Conservation (phyloP, 176 grass and related monocot genomes). For the Thinopyrum elongatum region DNA sequence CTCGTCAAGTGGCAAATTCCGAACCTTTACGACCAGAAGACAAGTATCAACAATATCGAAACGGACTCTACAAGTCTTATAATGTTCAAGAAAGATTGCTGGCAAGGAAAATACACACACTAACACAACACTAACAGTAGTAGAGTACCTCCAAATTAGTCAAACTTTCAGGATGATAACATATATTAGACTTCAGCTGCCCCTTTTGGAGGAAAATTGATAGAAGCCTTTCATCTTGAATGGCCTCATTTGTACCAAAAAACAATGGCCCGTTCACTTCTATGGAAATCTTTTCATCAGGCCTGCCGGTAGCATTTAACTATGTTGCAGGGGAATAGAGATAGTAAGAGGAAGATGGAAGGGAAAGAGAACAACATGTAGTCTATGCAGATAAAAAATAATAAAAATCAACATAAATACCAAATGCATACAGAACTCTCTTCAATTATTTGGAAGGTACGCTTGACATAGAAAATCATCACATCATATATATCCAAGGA, state of each 20-base stretch:
- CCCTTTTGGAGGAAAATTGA: conserved; percentile 96
- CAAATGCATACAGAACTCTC: neutral
- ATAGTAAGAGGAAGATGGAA: conserved; percentile 28
- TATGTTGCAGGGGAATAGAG: conserved; percentile 40
- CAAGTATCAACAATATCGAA: conserved; percentile 33
- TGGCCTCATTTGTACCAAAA: conserved; percentile 55
- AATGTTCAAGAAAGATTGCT: conserved; percentile 22
- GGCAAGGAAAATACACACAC: conserved; percentile 34
- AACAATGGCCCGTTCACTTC: conserved; percentile 80
- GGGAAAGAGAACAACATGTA: neutral
- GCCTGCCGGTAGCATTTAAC: conserved; percentile 91
- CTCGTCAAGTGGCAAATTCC: conserved; percentile 97
- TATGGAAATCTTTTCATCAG: conserved; percentile 88
- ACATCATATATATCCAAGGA: conserved; percentile 18
- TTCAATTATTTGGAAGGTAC: neutral
- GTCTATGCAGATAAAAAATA: conserved; percentile 2
- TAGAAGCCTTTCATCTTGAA: conserved; percentile 59
- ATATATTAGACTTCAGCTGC: conserved; percentile 89
- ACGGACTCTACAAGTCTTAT: conserved; percentile 4
- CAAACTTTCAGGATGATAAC: conserved; percentile 77
- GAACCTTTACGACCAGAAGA: conserved; percentile 64
- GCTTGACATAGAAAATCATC: conserved; percentile 13
- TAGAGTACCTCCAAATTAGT: conserved; percentile 88
- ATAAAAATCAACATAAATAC: conserved; percentile 20
- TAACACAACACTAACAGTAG: conserved; percentile 15